Evolutionary conservation across 2,329 filamentous ascomycete species (phyloP), one percentile per base, ranked within the genome.

Genomic region (Ceratocystis variospora): DNA sequence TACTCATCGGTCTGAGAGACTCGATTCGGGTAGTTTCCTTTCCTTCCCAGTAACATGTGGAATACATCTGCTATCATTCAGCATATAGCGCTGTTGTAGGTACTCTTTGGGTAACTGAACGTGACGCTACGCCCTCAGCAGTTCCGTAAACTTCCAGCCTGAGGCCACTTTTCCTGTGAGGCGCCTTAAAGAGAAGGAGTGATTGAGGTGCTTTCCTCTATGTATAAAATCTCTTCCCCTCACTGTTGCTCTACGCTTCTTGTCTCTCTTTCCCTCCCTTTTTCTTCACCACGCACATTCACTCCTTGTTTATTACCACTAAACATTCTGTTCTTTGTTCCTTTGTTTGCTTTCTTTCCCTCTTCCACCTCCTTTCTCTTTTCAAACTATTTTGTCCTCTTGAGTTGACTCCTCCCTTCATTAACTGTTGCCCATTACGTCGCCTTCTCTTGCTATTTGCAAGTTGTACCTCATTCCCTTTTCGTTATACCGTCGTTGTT

Each of bases 201-300:
- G 31, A 53, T 55, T 53, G 46, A 5, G 17, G 17, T 59, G 17
- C 45, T 41, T 64, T 50, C 28, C 7, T 53, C 8, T 6, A 5
- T 22, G 46, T 64, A 64, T 64, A 64, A 64, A 55, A 44, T 53
- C 46, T 33, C 46, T 33, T 19, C 33, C 55, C n/a, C 15, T 31
- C 46, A n/a, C 33, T 19, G 31, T 19, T 41, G 28, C 28, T 64
- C 55, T 41, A 19, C 50, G 3, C 15, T 10, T 55, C 41, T n/a
- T 17, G 17, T 19, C 17, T 15, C n/a, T 44, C 19, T 31, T 19
- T 53, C n/a, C 44, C 41, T 64, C 31, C 12, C 25, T 41, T 63
- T 31, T 53, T 37, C 55, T 59, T 59, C 55, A 59, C 55, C 28
- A 59, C 31, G 55, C 55, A 59, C 55, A 59, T 59, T 59, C 55